phyloP scores from a whole-genome alignment of 176 grass and related monocot genomes.

The Triticum monococcum region DNA sequence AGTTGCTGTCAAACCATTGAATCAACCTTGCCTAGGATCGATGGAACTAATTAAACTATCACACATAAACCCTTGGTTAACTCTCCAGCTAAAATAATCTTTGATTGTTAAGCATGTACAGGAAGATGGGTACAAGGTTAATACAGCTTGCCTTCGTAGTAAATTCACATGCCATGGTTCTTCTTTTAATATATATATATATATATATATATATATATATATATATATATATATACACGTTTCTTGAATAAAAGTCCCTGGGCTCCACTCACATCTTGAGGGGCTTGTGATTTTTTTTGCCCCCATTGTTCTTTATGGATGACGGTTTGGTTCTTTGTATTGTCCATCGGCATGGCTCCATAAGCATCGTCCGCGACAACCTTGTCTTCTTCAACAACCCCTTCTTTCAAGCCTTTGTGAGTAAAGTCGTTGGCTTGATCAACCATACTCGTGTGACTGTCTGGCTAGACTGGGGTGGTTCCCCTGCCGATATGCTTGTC shows the following conservation, averaged over 20 bases:
- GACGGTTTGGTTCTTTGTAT: background rate
- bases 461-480: background rate
- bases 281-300: background rate
- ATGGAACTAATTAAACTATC: conserved; percentile 9
- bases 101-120: background rate
- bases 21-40: background rate
- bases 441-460: background rate
- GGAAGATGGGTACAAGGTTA: background rate
- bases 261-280: background rate
- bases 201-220: too few relatives aligned
- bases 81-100: background rate
- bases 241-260: background rate
- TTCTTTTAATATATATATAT: background rate
- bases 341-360: background rate
- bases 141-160: background rate
- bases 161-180: background rate
- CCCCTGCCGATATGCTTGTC: background rate
- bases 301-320: background rate
- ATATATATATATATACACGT: too few relatives aligned
- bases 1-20: background rate
- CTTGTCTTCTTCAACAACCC: background rate
- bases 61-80: background rate
- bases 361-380: background rate
- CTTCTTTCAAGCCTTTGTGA: background rate
- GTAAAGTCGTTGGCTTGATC: background rate